Base-by-base conservation (phyloP, 2,329 filamentous ascomycete genomes). In the Pseudogymnoascus sp. region DNA sequence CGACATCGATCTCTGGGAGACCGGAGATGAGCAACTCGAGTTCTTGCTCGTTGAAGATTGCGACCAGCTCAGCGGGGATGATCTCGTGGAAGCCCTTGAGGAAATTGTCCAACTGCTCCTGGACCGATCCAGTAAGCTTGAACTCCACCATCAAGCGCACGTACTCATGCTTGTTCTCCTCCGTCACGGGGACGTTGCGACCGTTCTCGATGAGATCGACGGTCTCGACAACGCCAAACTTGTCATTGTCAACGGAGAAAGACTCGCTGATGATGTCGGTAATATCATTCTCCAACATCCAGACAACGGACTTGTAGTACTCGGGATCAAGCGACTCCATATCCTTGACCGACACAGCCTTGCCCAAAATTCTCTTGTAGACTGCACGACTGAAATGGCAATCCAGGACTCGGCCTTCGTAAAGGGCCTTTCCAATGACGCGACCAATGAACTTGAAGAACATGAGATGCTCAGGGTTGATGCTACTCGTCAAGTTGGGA, bases 401-500 rank as follows among this genome's bases (percentile, higher is more conserved):
- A 75, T 99, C 94, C 31, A 99, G 86, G 37, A 99, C 87, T 63
- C 94, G 90, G 53, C 91, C 91, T 78, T 99, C 95, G 75, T 97
- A 99, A 59, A 99, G 82, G 38, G 94, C 94, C 77, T 99, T 99
- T 71, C 94, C 95, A 69, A 99, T 99, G 76, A 99, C 92, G 60
- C 94, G 90, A 44, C 94, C 94, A 71, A 99, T 97, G 77, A 99
- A 99, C 75, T 97, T 97, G 85, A 99, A 99, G 83, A 97, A 99
- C 80, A 91, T 86, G 65, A 97, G 77, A 79, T 99, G 95, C 76
- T 99, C 93, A 35, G 90, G 88, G 73, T 99, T 99, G 82, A 97
- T 88, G 50, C 87, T 87, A 76, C 93, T 97, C 67, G 95, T 84
- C 73, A 91, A 91, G 76, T 97, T 99, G 14, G 95, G 94, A 75